These are phyloP conservation scores for Solanum peruvianum DNA, from an alignment of 257 asterid genomes.

Conservation along the genomic window DNA sequence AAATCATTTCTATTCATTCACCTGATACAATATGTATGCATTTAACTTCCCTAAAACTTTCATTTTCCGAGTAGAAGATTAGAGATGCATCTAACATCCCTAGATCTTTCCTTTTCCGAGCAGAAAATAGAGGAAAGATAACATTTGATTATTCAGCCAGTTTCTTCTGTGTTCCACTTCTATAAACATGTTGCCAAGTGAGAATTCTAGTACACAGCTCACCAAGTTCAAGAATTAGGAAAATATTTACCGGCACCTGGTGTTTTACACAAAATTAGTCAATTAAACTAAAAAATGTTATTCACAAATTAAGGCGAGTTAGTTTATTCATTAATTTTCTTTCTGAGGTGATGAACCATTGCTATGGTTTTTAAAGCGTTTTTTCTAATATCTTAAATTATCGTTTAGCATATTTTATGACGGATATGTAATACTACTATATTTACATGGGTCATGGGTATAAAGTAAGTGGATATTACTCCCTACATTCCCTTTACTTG, in stretches of 20 bases:
- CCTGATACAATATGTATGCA: not conserved
- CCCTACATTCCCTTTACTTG: not conserved
- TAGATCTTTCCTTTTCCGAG: not conserved
- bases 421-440: not conserved
- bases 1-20: not conserved
- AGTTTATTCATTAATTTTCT: not conserved
- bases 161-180: not conserved
- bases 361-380: not conserved
- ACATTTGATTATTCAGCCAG: not conserved
- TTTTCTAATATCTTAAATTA: not conserved
- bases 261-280: not conserved
- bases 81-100: not conserved
- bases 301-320: not conserved
- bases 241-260: not conserved
- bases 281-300: not conserved
- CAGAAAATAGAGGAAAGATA: not conserved
- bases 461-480: not conserved
- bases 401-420: not conserved
- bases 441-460: not conserved
- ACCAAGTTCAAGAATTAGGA: not conserved
- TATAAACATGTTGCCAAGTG: not conserved
- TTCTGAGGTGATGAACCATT: not conserved
- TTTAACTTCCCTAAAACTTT: not conserved
- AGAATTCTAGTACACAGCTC: not conserved
- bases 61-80: not conserved